Base-by-base conservation (phyloP, 2,329 filamentous ascomycete genomes). In the Colletotrichum sp. region DNA sequence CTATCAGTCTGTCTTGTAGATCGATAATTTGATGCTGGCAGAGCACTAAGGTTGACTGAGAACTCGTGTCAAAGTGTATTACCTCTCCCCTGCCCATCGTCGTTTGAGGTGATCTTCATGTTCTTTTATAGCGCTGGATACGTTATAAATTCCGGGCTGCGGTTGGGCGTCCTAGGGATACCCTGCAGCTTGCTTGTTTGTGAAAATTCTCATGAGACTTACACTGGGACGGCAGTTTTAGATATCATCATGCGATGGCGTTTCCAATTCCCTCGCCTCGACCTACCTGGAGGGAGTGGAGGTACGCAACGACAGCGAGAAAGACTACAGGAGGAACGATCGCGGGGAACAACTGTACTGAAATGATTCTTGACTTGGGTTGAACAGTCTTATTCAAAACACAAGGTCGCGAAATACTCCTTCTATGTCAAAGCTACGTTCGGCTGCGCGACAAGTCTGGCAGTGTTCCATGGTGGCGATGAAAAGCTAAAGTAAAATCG, bases 381-480 rank as follows among this genome's bases (percentile, higher is more conserved):
- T 43, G 39, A 4, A 3, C 10, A 13, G n/a, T 13, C 0, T 48
- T 3, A 12, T 9, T 4, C 0, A 43, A 9, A 4, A 0, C 5
- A n/a, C 0, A n/a, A n/a, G 18, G 39, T 43, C 18, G 16, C 0
- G 16, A 9, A 39, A 5, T 0, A 18, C 16, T 39, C 0, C 2
- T 18, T 18, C 16, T 21, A n/a, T 21, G 39, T 10, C 36, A 43
- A 18, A 9, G 36, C 36, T 43, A 5, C 16, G 16, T 9, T 5
- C 39, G 16, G 18, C 8, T n/a, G 9, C 9, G 16, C 0, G 16
- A 39, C 7, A 39, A 18, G 16, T 39, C 36, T 39, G 0, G 18
- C 39, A 43, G 7, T 43, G 0, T 9, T 10, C 2, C 4, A 18
- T 43, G 0, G 5, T 39, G 16, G 39, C 8, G 0, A 43, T 43